Evolutionary conservation across 257 asterid species (phyloP), one percentile per base, ranked within the genome.

Genomic region (Plectranthus barbatus): DNA sequence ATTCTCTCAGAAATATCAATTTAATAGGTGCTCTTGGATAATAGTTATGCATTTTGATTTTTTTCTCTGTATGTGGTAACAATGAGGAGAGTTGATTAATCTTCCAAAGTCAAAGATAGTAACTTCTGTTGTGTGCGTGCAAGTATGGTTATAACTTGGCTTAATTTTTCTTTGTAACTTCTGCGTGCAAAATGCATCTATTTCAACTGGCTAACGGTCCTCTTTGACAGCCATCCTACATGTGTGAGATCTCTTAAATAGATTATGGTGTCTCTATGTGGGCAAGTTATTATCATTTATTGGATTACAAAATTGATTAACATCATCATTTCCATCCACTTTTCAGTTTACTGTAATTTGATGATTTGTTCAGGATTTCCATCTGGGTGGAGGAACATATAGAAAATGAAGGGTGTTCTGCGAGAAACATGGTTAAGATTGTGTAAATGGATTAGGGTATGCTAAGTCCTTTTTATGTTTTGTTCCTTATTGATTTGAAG

Each of bases 381-480:
- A 37, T 56, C 66, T 65, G 56, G 63, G 73, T 60, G 11, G 11
- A 48, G 41, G 54, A 60, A 31, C 60, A 40, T 17, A n/a, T 33
- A 53, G 55, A 54, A 64, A 63, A 78, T 84, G 87, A 83, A 29
- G 82, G 66, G 59, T 72, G 44, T 75, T 56, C 59, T 82, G 54
- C 76, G 66, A 42, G 52, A 47, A 60, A 61, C 75, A 4, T 90
- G 95, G 97, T 34, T 61, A 72, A 72, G 56, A 71, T 48, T 90
- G 15, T 57, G 87, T 70, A 79, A 72, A 63, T 42, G 83, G 69
- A 62, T 82, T 34, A 76, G 53, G 88, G 95, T 82, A 67, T 53
- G 77, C 50, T 29, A 11, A 57, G 24, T 14, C 53, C 46, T 41
- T 12, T 26, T 55, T 33, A 26, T 14, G 42, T 7, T 41, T 56